These are phyloP conservation scores for Parietaria judaica DNA, from an alignment of 306 rosid species.

Conservation along the genomic window DNA sequence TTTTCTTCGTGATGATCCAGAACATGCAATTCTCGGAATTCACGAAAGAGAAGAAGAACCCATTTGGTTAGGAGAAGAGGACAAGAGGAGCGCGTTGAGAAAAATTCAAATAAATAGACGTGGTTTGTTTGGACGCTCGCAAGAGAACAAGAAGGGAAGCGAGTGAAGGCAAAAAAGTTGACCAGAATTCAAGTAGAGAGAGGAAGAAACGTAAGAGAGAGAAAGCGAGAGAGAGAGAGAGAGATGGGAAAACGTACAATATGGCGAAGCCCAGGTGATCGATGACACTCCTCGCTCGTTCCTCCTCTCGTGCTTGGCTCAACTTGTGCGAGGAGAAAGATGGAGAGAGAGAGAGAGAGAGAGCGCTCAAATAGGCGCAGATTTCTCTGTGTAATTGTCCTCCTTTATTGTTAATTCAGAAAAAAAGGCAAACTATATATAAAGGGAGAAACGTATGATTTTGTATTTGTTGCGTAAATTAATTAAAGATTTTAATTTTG, in stretches of 20 bases:
- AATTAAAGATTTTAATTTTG: too few species aligned
- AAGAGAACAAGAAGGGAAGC: not conserved
- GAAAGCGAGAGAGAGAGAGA: conserved; percentile 4
- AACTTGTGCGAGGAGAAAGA: not conserved
- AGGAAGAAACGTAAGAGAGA: conserved; percentile 12
- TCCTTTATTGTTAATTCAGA: not conserved
- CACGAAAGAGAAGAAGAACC: not conserved
- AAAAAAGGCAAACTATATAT: not conserved
- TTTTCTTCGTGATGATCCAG: conserved; percentile 6
- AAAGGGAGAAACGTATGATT: not conserved
- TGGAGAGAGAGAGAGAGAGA: conserved; percentile 2
- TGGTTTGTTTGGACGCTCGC: not conserved
- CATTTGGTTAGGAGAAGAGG: not conserved
- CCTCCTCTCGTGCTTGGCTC: not conserved
- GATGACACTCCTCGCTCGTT: not conserved
- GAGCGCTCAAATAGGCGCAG: conserved; percentile 30
- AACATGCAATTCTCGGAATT: not conserved
- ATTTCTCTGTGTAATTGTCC: conserved; percentile 21
- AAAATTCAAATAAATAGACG: conserved; percentile 8
- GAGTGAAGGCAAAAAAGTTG: not conserved
- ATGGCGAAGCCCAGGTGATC: conserved; percentile 6
- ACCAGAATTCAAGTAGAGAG: conserved; percentile 12
- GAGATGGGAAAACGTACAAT: conserved; percentile 11
- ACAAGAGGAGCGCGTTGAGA: not conserved
- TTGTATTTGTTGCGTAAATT: too few species aligned